Conservation (phyloP, 352 stramenopile genomes). For the Heterotrichella gracilis region DNA sequence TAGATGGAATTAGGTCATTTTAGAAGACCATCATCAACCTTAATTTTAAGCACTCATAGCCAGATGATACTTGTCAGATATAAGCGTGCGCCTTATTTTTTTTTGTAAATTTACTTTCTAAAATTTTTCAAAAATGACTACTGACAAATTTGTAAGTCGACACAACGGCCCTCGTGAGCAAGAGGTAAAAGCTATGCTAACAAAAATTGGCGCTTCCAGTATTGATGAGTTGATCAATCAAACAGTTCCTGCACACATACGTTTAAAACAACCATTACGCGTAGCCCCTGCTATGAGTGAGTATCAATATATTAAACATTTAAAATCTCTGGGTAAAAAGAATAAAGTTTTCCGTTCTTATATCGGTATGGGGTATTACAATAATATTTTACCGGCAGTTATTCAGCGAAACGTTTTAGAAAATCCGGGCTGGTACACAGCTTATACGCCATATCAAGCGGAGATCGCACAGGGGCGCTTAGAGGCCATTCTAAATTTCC, state of each 20-base stretch:
- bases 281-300: neutral
- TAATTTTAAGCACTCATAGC: too few relatives aligned
- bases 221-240: neutral
- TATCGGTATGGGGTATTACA: conserved; percentile 91
- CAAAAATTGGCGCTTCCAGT: neutral
- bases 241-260: neutral
- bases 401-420: conserved; percentile 85
- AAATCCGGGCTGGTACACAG: conserved; percentile 38
- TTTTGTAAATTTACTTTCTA: too few relatives aligned
- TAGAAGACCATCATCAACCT: too few relatives aligned
- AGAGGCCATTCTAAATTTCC: conserved; percentile 98
- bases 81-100: too few relatives aligned
- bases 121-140: too few relatives aligned
- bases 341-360: conserved; percentile 75
- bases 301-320: neutral
- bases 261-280: neutral
- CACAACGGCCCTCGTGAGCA: neutral
- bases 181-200: neutral
- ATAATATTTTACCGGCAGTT: conserved; percentile 62
- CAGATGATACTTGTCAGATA: too few relatives aligned
- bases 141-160: neutral
- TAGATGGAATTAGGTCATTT: too few relatives aligned
- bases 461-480: conserved; percentile 92
- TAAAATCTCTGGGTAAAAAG: conserved; percentile 40
- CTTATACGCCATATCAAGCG: conserved; percentile 86